Base-by-base conservation (phyloP, 257 asterid species). In the Solanum tarapatanum region DNA sequence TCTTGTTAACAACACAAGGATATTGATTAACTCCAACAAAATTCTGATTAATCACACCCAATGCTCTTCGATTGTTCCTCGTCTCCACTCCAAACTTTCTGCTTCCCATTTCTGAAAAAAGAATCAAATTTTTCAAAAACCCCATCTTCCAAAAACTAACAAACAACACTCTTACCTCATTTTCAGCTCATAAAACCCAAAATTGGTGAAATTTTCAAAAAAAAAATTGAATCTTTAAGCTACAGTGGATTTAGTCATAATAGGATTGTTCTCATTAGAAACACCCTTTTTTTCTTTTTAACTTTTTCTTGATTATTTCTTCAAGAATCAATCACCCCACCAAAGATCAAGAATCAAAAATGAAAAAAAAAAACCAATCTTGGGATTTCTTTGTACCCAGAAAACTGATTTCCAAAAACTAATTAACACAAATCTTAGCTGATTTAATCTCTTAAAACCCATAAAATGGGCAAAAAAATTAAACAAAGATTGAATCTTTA, bases 71-170 rank as follows among this genome's bases (percentile, higher is more conserved):
- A 82, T 89, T 93, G 87, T 91, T 88, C 90, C 91, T 92, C 87
- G 89, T 91, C 88, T 95, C 98, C 87, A 89, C 88, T 84, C 94
- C 99, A 89, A 94, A 92, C 79, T 92, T 94, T 90, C 94, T 92
- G 88, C 87, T 92, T 24, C 90, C 92, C 89, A 89, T 74, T 72
- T 88, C 92, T 80, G 89, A 55, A 88, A 86, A 88, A 88, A 87
- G 28, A 35, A 28, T 36, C 41, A 33, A 69, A 45, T 35, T 9
- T n/a, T 4, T 30, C 66, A 84, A 3, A 9, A 32, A 23, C 28
- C 24, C 74, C 41, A 51, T 80, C 68, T 80, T 45, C 68, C 37
- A 80, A 45, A 45, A 36, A 45, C 35, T 23, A 10, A 37, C 64
- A 66, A 68, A 26, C 60, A 48, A 7, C 10, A 43, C 2, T 2